Base-by-base conservation (phyloP, 257 asterid species). In the Haberlea rhodopensis region DNA sequence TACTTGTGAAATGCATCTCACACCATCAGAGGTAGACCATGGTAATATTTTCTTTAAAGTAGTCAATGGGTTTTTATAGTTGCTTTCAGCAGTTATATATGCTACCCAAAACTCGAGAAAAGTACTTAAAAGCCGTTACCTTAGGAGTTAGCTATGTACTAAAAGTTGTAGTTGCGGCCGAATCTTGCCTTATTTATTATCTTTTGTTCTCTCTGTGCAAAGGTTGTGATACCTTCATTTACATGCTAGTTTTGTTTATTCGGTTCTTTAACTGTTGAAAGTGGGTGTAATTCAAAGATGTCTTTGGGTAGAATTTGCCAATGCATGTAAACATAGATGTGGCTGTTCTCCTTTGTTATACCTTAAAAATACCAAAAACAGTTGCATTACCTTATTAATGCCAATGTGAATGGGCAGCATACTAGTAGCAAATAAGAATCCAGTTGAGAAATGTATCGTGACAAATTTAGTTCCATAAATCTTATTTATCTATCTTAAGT, bases 371-470 rank as follows among this genome's bases (percentile, higher is more conserved):
- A 37, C 46, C 46, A 37, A 37, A 37, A 10, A 37, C 18, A 37
- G 46, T 37, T 37, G n/a, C 5, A 11, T 37, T 37, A 37, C 46
- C 46, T 37, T 37, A 37, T n/a, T 37, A 11, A 10, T 37, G 13
- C n/a, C 51, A 43, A 43, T 15, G 13, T 5, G 48, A 28, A 57
- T 28, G 45, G 24, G n/a, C 18, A 53, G 49, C 52, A 34, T 19
- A 28, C 23, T 60, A 37, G 71, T 26, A 6, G 34, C 23, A 66
- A 53, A 53, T 66, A 13, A 20, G 7, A 15, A 16, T 67, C 40
- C 60, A 32, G 63, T 40, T 53, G 53, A 54, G 45, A 0, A 53
- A 21, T 63, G 59, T 52, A 67, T 49, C 9, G 4, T 23, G 8
- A 31, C 51, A 31, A 7, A 34, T 54, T 62, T 61, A 22, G 22